These are phyloP conservation scores for Collybia nuda DNA, from an alignment of 768 basidiomycete genomes.

Conservation along the genomic window DNA sequence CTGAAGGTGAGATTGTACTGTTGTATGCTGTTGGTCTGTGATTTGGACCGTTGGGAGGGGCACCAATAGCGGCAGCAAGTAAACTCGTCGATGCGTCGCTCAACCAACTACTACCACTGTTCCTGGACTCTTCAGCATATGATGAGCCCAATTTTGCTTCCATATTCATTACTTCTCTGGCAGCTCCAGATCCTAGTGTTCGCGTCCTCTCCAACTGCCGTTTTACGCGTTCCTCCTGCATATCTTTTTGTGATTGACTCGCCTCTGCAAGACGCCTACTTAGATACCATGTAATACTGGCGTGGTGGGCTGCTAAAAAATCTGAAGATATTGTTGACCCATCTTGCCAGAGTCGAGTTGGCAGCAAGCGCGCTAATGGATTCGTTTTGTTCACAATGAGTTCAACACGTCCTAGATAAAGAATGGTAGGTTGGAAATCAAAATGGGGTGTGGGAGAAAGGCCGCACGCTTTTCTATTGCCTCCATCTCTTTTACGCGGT, in stretches of 20 bases:
- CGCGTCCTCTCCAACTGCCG: slow-evolving; percentile 83
- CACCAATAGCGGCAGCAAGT: slow-evolving; percentile 62
- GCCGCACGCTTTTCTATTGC: slow-evolving; percentile 81
- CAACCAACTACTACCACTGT: slow-evolving; percentile 52
- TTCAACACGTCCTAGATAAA: slow-evolving; percentile 59
- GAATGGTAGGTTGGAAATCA: slow-evolving; percentile 14
- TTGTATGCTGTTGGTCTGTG: slow-evolving; percentile 19
- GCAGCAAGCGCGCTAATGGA: slow-evolving; percentile 68
- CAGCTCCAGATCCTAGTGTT: slow-evolving; percentile 80
- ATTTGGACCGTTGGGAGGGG: slow-evolving; percentile 32
- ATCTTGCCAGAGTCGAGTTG: slow-evolving; percentile 65
- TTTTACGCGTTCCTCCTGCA: slow-evolving; percentile 93
- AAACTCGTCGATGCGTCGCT: slow-evolving; percentile 58
- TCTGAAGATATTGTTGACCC: slow-evolving; percentile 54
- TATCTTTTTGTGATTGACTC: slow-evolving; percentile 76
- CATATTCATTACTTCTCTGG: slow-evolving; percentile 57
- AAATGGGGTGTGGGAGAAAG: slow-evolving; percentile 14
- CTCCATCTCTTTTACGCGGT: slow-evolving; percentile 88
- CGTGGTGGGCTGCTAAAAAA: slow-evolving; percentile 87
- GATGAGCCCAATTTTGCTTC: slow-evolving; percentile 26
- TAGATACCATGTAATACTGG: slow-evolving; percentile 92
- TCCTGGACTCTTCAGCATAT: slow-evolving; percentile 15
- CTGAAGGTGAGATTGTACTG: slow-evolving; percentile 30
- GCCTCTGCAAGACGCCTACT: slow-evolving; percentile 77
- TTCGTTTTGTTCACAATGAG: slow-evolving; percentile 63